phyloP scores from a whole-genome alignment of 2,329 filamentous ascomycete genomes.

The Fusarium sp. region DNA sequence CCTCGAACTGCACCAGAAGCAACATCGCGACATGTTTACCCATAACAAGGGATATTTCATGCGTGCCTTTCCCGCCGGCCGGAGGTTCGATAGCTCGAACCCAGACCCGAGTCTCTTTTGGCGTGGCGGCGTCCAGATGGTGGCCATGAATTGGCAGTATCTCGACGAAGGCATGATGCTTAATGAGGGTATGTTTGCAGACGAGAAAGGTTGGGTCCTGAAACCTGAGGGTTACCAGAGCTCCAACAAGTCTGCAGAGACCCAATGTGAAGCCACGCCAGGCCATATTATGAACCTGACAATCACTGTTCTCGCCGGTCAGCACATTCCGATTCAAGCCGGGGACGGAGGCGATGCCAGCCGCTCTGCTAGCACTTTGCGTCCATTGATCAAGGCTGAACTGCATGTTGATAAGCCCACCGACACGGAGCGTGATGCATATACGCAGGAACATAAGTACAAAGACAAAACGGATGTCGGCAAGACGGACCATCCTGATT shows the following conservation, averaged over 20 bases:
- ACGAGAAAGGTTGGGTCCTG: constrained; percentile 84
- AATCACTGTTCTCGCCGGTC: constrained; percentile 81
- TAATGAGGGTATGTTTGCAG: constrained; percentile 97
- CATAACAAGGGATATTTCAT: constrained; percentile 93
- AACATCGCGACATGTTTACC: constrained; percentile 80
- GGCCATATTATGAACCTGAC: constrained; percentile 73
- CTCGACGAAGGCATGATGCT: constrained; percentile 95
- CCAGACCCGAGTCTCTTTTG: constrained; percentile 93
- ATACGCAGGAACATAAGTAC: constrained; percentile 65
- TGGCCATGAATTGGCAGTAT: constrained; percentile 96
- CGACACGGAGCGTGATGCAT: constrained; percentile 51
- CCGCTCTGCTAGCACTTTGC: constrained; percentile 59
- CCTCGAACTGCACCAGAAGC: constrained; percentile 66
- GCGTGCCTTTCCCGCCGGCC: constrained; percentile 88
- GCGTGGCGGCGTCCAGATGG: constrained; percentile 97
- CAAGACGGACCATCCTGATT: constrained; percentile 74
- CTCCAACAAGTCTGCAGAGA: constrained; percentile 55
- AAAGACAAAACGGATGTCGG: constrained; percentile 70
- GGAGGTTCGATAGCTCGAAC: constrained; percentile 89
- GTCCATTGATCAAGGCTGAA: constrained; percentile 82
- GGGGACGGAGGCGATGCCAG: constrained; percentile 50
- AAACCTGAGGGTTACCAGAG: constrained; percentile 83
- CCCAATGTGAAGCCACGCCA: constrained; percentile 61
- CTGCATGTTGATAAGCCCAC: constrained; percentile 79
- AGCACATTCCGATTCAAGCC: constrained; percentile 67